Conservation (phyloP, 768 basidiomycete genomes). For the Suillus subaureus region DNA sequence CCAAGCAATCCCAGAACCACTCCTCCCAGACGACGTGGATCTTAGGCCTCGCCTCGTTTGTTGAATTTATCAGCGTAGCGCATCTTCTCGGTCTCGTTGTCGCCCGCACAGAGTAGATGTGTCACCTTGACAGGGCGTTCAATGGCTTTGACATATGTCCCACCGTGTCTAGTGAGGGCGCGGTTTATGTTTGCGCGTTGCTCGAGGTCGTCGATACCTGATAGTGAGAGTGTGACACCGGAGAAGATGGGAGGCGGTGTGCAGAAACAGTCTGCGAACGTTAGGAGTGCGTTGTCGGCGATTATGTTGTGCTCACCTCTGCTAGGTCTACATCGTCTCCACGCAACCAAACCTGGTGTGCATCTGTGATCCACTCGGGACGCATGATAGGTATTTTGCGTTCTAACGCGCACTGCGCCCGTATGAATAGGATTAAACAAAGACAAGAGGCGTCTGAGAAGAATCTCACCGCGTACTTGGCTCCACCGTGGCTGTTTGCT, state of each 20-base stretch:
- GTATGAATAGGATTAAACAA: conserved; percentile 7
- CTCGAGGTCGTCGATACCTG: conserved; percentile 69
- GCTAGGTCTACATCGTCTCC: conserved; percentile 78
- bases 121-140: conserved; percentile 81
- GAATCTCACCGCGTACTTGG: conserved; percentile 74
- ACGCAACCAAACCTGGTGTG: conserved; percentile 71
- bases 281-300: background rate
- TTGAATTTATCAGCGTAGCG: conserved; percentile 78
- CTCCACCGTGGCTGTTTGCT: conserved; percentile 75
- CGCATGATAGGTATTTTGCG: conserved; percentile 77
- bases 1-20: conserved; percentile 94
- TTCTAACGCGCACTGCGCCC: conserved; percentile 74
- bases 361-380: conserved; percentile 76
- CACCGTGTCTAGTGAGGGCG: conserved; percentile 59
- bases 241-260: conserved; percentile 75
- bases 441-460: conserved; percentile 1
- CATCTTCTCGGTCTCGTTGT: conserved; percentile 74
- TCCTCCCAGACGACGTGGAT: conserved; percentile 91
- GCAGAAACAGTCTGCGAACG: conserved; percentile 51
- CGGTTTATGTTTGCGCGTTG: conserved; percentile 66
- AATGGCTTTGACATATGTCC: conserved; percentile 72
- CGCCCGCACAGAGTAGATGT: conserved; percentile 78
- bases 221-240: conserved; percentile 68
- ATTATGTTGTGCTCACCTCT: conserved; percentile 45
- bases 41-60: conserved; percentile 62